Evolutionary conservation across 495 filamentous ascomycete species (phyloP), one percentile per base, ranked within the genome.

Genomic region (Trichoderma orchidacearum): DNA sequence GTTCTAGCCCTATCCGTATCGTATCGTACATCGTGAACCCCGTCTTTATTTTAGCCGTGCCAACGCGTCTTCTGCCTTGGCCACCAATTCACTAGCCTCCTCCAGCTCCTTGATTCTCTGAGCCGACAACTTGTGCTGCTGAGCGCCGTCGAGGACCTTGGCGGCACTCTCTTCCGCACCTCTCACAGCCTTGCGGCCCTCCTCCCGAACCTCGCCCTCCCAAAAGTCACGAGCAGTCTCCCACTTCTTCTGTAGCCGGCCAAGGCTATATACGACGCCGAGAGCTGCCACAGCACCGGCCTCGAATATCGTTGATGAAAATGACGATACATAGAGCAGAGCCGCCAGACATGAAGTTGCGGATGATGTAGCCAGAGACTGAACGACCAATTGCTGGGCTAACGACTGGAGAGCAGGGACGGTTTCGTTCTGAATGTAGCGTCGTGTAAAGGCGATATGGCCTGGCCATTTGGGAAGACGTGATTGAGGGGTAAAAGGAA

Each of bases 171-270:
- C 70, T 68, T 98, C 93, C 0, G 82, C 82, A 28, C 79, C 76
- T 55, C 79, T 77, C 51, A 96, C 69, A 4, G 85, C 83, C 53
- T 79, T 80, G 55, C 90, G 77, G 7, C 90, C 93, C 58, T 87
- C 84, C 63, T 96, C 91, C 59, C 83, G 79, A 9, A 95, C 80
- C 62, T 86, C 82, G 3, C 74, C 81, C 64, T 90, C 81, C 85
- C 89, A 97, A 60, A 75, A 80, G 6, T 61, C 68, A 34, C 85
- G 78, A 11, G 84, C 86, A 7, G 62, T 66, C 58, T 90, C 86
- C 92, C 92, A 97, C 61, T 79, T 72, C 60, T 68, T 81, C 68
- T 96, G 92, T 72, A 96, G 75, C 21, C 84, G 74, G 23, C 84
- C 71, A 59, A 91, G 63, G 55, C 85, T 83, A 73, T 84, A 87